These are phyloP conservation scores for Didymosphaeria variabile DNA, from an alignment of 2,329 filamentous ascomycete species.

Conservation along the genomic window DNA sequence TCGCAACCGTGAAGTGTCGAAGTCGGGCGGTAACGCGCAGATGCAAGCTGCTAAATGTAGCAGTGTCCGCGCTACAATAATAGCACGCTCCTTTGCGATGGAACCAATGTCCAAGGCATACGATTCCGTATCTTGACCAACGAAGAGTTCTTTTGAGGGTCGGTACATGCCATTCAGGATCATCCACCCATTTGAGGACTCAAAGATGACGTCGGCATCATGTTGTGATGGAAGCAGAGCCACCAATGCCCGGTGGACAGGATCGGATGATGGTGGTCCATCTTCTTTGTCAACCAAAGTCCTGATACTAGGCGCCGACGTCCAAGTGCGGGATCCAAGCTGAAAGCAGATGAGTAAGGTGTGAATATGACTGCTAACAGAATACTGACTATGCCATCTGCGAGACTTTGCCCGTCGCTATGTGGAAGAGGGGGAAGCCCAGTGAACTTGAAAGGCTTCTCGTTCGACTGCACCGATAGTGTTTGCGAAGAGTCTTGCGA, in stretches of 20 bases:
- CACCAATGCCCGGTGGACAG: slow-evolving; percentile 31
- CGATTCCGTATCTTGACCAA: slow-evolving; percentile 40
- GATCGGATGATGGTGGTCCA: slow-evolving; percentile 24
- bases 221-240: slow-evolving; percentile 46
- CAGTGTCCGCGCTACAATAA: slow-evolving; percentile 46
- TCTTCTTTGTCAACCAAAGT: slow-evolving; percentile 33
- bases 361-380: not conserved
- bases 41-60: slow-evolving; percentile 48
- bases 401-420: slow-evolving; percentile 37
- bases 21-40: slow-evolving; percentile 43
- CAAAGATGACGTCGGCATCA: slow-evolving; percentile 48
- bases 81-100: slow-evolving; percentile 36
- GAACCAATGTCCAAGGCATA: slow-evolving; percentile 45
- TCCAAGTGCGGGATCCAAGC: slow-evolving; percentile 43
- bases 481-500: slow-evolving; percentile 26
- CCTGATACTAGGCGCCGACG: slow-evolving; percentile 39
- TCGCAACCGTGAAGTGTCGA: slow-evolving; percentile 35
- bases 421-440: slow-evolving; percentile 29
- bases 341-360: slow-evolving; percentile 18
- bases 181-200: slow-evolving; percentile 49
- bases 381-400: slow-evolving; percentile 41
- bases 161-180: slow-evolving; percentile 40
- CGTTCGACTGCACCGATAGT: slow-evolving; percentile 27
- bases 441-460: slow-evolving; percentile 29
- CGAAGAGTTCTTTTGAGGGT: slow-evolving; percentile 41